Conservation (phyloP, 306 rosid species). For the Castanopsis chinensis region DNA sequence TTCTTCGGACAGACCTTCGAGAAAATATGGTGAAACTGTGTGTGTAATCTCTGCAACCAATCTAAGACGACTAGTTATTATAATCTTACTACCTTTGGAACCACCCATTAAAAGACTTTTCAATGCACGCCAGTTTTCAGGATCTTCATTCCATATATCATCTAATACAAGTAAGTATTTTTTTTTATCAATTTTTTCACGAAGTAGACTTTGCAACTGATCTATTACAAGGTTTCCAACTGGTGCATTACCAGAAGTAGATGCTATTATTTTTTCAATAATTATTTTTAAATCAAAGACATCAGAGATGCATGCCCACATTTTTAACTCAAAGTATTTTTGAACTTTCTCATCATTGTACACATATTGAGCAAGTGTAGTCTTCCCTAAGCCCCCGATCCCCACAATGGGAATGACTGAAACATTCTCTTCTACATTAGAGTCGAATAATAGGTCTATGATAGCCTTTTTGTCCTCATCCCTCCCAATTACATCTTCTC, state of each 20-base stretch:
- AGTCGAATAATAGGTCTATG: background rate
- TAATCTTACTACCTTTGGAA: slow-evolving; percentile 27
- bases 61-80: slow-evolving; percentile 29
- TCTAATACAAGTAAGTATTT: slow-evolving; percentile 40
- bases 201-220: background rate
- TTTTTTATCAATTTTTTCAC: slow-evolving; percentile 13
- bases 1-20: slow-evolving; percentile 14
- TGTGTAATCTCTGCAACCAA: slow-evolving; percentile 10
- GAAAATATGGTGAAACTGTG: slow-evolving; percentile 1
- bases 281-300: background rate
- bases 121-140: slow-evolving; percentile 14
- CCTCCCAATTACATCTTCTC: background rate
- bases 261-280: slow-evolving; percentile 25
- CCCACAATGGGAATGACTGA: too few relatives aligned
- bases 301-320: too few relatives aligned
- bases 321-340: too few relatives aligned
- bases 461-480: background rate
- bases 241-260: background rate
- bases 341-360: too few relatives aligned
- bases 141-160: slow-evolving; percentile 34
- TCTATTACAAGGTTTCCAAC: slow-evolving; percentile 7
- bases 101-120: slow-evolving; percentile 25
- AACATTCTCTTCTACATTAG: too few relatives aligned
- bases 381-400: too few relatives aligned
- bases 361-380: too few relatives aligned